A percentile compares a stretch with the other conserved stretches of the same genome.
Conservation (phyloP, 768 basidiomycete species). For the Tulasnella sp. region DNA sequence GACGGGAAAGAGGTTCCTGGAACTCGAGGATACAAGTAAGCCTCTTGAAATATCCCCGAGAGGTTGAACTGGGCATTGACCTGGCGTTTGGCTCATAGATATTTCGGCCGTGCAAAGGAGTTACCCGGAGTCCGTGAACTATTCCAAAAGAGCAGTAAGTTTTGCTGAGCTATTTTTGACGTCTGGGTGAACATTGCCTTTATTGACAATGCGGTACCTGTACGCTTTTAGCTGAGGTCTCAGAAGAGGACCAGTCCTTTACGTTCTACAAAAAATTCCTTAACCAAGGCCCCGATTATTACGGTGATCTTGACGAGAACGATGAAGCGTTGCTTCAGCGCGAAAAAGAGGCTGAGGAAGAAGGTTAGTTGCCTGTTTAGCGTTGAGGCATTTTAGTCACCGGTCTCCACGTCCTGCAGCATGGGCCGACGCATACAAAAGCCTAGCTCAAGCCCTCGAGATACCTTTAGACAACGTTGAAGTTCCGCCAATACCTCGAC, state of each 20-base stretch:
- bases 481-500: constrained; percentile 42
- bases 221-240: constrained; percentile 47
- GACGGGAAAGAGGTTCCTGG: constrained; percentile 95
- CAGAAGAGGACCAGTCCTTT: constrained; percentile 74
- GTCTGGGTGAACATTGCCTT: not conserved
- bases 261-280: constrained; percentile 81
- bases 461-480: constrained; percentile 43
- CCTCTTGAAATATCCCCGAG: not conserved
- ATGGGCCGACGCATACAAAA: constrained; percentile 55
- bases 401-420: constrained; percentile 35
- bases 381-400: not conserved
- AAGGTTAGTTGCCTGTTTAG: constrained; percentile 42
- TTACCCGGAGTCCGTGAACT: constrained; percentile 91
- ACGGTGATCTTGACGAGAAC: constrained; percentile 81
- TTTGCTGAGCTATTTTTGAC: not conserved
- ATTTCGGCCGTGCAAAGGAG: constrained; percentile 95
- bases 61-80: not conserved
- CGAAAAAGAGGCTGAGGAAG: constrained; percentile 64
- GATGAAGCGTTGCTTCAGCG: constrained; percentile 60
- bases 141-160: constrained; percentile 74
- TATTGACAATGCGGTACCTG: not conserved
- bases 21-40: constrained; percentile 94
- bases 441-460: constrained; percentile 47
- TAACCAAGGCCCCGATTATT: constrained; percentile 81
- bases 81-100: constrained; percentile 42